Percentiles rank a stretch among this genome's conserved stretches.
Evolutionary conservation across 2,329 filamentous ascomycete species (phyloP).

Genomic region (Ophiocordyceps unilateralis): DNA sequence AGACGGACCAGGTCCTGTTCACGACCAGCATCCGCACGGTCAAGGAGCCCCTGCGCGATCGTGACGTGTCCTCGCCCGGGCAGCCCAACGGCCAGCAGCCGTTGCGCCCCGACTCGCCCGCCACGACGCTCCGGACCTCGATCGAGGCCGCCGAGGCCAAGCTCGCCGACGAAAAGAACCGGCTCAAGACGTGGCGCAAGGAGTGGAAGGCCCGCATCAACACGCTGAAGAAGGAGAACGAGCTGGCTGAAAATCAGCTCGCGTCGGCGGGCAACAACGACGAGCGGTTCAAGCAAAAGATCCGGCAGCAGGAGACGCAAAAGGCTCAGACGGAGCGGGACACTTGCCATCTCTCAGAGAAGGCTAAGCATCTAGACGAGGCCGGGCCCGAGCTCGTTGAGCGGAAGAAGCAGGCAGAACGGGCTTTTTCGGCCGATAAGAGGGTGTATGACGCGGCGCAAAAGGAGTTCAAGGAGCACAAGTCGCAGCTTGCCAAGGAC

Average conservation of each 20-base stretch:
- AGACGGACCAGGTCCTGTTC: constrained; percentile 49
- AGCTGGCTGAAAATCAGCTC: constrained; percentile 47
- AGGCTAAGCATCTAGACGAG: constrained; percentile 44
- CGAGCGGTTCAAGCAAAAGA: constrained; percentile 58
- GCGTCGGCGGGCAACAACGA: constrained; percentile 55
- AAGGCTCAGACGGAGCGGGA: constrained; percentile 48
- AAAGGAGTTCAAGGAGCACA: constrained; percentile 37
- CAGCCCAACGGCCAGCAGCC: constrained; percentile 34
- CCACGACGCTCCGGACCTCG: constrained; percentile 59
- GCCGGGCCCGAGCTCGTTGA: constrained; percentile 41
- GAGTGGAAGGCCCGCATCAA: constrained; percentile 57
- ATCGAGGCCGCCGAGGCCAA: constrained; percentile 56
- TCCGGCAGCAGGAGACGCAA: constrained; percentile 58
- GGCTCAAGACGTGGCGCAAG: constrained; percentile 53
- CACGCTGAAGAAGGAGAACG: constrained; percentile 54
- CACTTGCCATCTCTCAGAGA: constrained; percentile 33
- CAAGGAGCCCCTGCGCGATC: constrained; percentile 22
- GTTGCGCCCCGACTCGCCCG: constrained; percentile 57
- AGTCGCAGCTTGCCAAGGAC: constrained; percentile 43
- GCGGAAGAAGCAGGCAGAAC: constrained; percentile 36
- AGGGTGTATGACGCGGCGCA: constrained; percentile 41
- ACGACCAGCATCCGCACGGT: constrained; percentile 54
- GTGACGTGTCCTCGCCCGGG: constrained; percentile 12
- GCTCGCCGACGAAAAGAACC: constrained; percentile 49
- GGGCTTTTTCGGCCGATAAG: constrained; percentile 36